phyloP scores from a whole-genome alignment of 371 early-diverging fungal genomes.

The Mucor irregularis region DNA sequence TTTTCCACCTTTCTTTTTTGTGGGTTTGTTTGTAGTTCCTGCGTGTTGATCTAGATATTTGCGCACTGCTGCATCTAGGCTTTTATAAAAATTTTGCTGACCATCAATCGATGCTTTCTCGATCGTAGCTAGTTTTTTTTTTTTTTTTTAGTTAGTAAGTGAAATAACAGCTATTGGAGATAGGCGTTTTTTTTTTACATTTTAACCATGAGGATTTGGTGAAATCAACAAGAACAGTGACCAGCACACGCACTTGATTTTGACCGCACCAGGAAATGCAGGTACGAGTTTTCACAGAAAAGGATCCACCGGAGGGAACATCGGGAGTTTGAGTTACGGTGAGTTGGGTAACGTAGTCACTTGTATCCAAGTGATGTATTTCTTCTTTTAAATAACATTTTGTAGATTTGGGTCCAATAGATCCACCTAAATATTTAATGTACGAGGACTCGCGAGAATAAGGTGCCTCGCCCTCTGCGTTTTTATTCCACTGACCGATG shows the following conservation, averaged over 20 bases:
- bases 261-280: slow-evolving; percentile 83
- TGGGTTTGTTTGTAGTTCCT: neutral
- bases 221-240: slow-evolving; percentile 74
- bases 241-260: slow-evolving; percentile 61
- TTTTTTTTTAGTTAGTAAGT: too few relatives aligned
- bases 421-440: slow-evolving; percentile 37
- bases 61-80: slow-evolving; percentile 55
- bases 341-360: slow-evolving; percentile 58
- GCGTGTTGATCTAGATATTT: slow-evolving; percentile 43
- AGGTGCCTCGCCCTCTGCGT: slow-evolving; percentile 20
- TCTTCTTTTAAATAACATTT: slow-evolving; percentile 65
- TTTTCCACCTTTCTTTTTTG: slow-evolving; percentile 8
- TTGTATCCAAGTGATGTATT: slow-evolving; percentile 58
- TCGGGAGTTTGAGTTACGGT: slow-evolving; percentile 78
- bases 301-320: slow-evolving; percentile 83
- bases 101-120: slow-evolving; percentile 74
- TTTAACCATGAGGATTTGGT: slow-evolving; percentile 76
- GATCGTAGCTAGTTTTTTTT: slow-evolving; percentile 60
- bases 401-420: slow-evolving; percentile 70
- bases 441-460: slow-evolving; percentile 39
- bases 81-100: slow-evolving; percentile 58
- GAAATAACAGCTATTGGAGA: neutral
- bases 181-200: slow-evolving; percentile 34
- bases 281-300: slow-evolving; percentile 71
- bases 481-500: slow-evolving; percentile 44